Base-by-base conservation (phyloP, 1,284 basidiomycete species). In the Boletus semigastroideus region DNA sequence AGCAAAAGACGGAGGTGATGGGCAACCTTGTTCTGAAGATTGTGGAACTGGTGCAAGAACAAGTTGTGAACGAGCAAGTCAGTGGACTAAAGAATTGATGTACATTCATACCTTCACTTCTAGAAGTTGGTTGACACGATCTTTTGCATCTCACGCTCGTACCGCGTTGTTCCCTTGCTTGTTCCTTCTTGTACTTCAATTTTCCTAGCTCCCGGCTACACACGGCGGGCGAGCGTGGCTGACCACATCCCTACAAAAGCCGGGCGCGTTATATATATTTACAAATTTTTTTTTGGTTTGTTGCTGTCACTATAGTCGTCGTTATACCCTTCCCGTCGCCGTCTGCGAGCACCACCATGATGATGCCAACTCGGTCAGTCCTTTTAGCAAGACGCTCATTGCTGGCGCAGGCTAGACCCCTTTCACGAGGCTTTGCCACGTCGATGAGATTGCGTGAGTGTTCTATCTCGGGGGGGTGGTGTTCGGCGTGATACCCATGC, bases 1-100 rank as follows among this genome's bases (percentile, higher is more conserved):
- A 71, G 59, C 71, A 76, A 60, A 90, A 88, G 64, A 87, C 84
- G 4, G 82, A 86, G 22, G 75, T 86, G 37, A 84, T 93, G 80
- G 80, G 79, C 64, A 67, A 66, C 41, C 69, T 93, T 41, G 87
- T 92, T 13, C 80, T 80, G 52, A 75, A 71, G 59, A 77, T 90
- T 31, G 78, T 88, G 17, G 78, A 82, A 53, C 59, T 76, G 9
- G 54, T 71, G 41, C 64, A 66, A 42, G 57, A 59, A 42, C 49
- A 58, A 16, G 50, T 4, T 34, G 31, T 46, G 25, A 42, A 49
- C 27, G 56, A 51, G 59, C 36, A 38, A 28, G 37, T 19, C n/a
- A n/a, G n/a, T 9, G 25, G 27, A n/a, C 17, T 12, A 17, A 50
- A 30, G 48, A 50, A 54, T 30, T 62, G 45, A 62, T 37, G 8